These are phyloP conservation scores for Blastocystis sp. DNA, from an alignment of 352 stramenopile genomes.

Conservation along the genomic window DNA sequence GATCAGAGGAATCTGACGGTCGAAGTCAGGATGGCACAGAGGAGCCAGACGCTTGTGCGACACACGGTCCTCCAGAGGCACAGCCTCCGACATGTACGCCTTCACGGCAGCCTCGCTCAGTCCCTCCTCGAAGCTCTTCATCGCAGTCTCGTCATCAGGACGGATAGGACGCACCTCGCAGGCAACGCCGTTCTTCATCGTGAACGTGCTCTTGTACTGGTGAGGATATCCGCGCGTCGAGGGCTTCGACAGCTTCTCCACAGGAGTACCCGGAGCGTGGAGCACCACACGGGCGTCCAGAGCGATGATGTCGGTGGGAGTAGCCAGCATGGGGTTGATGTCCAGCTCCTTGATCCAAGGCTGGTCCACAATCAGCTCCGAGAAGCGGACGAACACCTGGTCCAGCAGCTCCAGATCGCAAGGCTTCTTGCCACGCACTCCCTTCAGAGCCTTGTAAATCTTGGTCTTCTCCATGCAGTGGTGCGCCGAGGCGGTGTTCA, in stretches of 20 bases:
- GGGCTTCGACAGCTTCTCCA: constrained; percentile 38
- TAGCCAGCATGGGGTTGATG: constrained; percentile 48
- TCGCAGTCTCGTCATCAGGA: constrained; percentile 28
- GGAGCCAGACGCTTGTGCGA: neutral
- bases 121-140: constrained; percentile 14
- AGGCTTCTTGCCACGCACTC: constrained; percentile 16
- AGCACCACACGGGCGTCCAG: constrained; percentile 53
- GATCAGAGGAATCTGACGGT: constrained; percentile 23
- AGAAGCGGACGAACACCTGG: constrained; percentile 55
- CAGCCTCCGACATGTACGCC: constrained; percentile 4
- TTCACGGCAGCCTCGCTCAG: constrained; percentile 16
- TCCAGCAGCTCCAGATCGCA: constrained; percentile 43
- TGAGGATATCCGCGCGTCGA: constrained; percentile 16
- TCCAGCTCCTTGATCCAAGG: constrained; percentile 53
- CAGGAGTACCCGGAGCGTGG: constrained; percentile 12
- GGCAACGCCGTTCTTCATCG: neutral
- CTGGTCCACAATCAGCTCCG: constrained; percentile 31
- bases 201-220: constrained; percentile 16
- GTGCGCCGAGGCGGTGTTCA: constrained; percentile 41
- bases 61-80: neutral
- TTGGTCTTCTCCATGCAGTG: constrained; percentile 51
- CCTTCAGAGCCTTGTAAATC: constrained; percentile 54
- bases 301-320: constrained; percentile 31
- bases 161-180: constrained; percentile 11
- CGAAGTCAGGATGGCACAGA: constrained; percentile 12